A percentile compares a stretch with the other conserved stretches of the same genome.
Evolutionary conservation across 2,329 filamentous ascomycete species (phyloP).

Genomic region (Lachnellula subtilissima): DNA sequence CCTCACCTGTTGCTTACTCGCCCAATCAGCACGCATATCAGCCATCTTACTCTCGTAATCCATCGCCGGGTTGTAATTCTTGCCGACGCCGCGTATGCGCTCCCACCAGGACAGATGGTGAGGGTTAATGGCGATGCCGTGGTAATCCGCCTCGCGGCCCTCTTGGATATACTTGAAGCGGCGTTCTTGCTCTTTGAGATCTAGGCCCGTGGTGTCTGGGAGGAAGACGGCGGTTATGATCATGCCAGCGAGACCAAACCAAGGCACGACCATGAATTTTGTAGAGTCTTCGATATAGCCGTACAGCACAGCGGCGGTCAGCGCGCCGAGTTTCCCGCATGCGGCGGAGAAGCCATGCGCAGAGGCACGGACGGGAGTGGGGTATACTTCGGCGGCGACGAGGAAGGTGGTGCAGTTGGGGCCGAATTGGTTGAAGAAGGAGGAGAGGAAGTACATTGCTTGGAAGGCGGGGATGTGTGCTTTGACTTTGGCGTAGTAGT

Average conservation of each 20-base stretch:
- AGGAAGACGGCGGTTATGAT: conserved; percentile 80
- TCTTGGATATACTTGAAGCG: conserved; percentile 83
- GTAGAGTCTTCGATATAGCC: conserved; percentile 84
- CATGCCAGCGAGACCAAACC: conserved; percentile 88
- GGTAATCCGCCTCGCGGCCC: conserved; percentile 76
- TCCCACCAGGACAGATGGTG: conserved; percentile 88
- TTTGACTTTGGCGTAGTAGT: conserved; percentile 66
- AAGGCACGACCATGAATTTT: conserved; percentile 89
- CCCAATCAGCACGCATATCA: conserved; percentile 69
- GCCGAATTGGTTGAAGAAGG: conserved; percentile 98
- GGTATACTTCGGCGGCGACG: conserved; percentile 93
- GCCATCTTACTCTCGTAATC: conserved; percentile 82
- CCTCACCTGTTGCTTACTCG: conserved; percentile 46
- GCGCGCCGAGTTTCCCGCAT: conserved; percentile 80
- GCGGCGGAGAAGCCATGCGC: conserved; percentile 95
- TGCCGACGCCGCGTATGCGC: conserved; percentile 70
- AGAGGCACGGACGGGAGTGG: conserved; percentile 85
- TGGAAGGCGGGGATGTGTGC: conserved; percentile 83
- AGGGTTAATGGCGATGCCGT: conserved; percentile 87
- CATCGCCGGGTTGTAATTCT: conserved; percentile 74
- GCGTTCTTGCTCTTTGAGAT: conserved; percentile 95
- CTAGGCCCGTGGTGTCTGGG: conserved; percentile 93
- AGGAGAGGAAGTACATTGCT: conserved; percentile 96
- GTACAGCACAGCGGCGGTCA: conserved; percentile 83
- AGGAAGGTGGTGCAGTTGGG: conserved; percentile 93